These are phyloP conservation scores for Gossypium australe DNA, from an alignment of 345 rosid genomes.

Conservation along the genomic window DNA sequence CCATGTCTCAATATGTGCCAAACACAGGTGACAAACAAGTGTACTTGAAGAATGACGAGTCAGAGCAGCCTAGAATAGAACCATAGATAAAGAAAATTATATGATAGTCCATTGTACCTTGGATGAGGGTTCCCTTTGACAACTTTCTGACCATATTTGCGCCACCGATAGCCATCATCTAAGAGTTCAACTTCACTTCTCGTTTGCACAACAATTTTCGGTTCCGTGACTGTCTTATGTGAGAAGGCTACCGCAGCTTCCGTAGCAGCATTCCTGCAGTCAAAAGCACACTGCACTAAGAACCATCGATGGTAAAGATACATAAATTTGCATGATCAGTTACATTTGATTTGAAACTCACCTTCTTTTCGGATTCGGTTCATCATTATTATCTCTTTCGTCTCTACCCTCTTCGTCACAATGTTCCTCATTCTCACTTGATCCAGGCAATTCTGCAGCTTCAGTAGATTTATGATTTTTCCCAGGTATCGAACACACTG, in stretches of 20 bases:
- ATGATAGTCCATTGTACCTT: conserved; percentile 39
- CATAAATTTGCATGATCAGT: neutral
- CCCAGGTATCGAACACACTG: conserved; percentile 23
- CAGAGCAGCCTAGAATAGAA: neutral
- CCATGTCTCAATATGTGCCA: neutral
- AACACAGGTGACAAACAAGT: neutral
- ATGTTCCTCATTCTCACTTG: conserved; percentile 45
- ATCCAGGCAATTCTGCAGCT: conserved; percentile 20
- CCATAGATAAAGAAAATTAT: conserved; percentile 3
- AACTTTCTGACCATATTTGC: conserved; percentile 98
- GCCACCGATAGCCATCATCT: conserved; percentile 98
- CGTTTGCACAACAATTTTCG: conserved; percentile 89
- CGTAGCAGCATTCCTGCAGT: conserved; percentile 44
- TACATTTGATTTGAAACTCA: conserved; percentile 16
- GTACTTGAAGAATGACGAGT: neutral
- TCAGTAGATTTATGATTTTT: conserved; percentile 40
- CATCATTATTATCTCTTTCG: conserved; percentile 47
- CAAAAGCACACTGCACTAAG: conserved; percentile 11
- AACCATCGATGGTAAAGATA: neutral
- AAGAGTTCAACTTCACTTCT: conserved; percentile 97
- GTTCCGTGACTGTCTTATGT: conserved; percentile 68
- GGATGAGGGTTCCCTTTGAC: conserved; percentile 98
- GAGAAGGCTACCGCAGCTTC: conserved; percentile 42
- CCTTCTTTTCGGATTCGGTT: conserved; percentile 76
- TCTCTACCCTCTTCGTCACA: conserved; percentile 35